phyloP scores from a whole-genome alignment of 169 alveolate species.

The Eimeria tenella region DNA sequence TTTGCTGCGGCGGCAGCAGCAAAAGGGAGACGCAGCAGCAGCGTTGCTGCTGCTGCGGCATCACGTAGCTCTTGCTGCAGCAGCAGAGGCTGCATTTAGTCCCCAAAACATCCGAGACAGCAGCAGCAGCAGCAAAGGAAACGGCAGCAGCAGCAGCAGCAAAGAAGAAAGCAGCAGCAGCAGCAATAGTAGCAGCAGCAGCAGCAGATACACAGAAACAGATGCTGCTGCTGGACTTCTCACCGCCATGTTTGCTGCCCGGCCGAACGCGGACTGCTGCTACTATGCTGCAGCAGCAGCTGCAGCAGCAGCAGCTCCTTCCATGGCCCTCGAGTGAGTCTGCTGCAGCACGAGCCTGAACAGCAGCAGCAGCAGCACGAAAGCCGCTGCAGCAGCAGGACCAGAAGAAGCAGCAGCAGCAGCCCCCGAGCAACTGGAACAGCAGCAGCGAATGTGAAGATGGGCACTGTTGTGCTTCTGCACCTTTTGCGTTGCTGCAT shows the following conservation, averaged over 20 bases:
- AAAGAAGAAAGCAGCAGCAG: background rate
- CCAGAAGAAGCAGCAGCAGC: too few species aligned
- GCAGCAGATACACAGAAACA: too few species aligned
- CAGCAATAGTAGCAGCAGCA: background rate
- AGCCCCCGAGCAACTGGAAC: too few species aligned
- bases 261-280: constrained; percentile 19
- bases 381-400: too few species aligned
- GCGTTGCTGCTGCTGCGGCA: constrained; percentile 36
- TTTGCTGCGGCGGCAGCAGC: constrained; percentile 54
- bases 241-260: background rate
- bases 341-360: background rate
- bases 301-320: background rate
- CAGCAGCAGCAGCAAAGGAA: constrained; percentile 47
- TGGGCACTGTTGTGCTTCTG: too few species aligned
- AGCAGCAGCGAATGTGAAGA: too few species aligned
- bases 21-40: constrained; percentile 8
- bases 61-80: constrained; percentile 30
- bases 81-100: constrained; percentile 21
- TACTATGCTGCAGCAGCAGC: constrained; percentile 17
- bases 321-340: background rate
- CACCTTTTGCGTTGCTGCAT: too few species aligned
- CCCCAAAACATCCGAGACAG: background rate
- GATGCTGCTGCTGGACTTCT: background rate
- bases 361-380: background rate
- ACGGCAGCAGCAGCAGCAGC: background rate